Evolutionary conservation across 495 filamentous ascomycete species (phyloP), one percentile per base, ranked within the genome.

Genomic region (Letharia columbiana): DNA sequence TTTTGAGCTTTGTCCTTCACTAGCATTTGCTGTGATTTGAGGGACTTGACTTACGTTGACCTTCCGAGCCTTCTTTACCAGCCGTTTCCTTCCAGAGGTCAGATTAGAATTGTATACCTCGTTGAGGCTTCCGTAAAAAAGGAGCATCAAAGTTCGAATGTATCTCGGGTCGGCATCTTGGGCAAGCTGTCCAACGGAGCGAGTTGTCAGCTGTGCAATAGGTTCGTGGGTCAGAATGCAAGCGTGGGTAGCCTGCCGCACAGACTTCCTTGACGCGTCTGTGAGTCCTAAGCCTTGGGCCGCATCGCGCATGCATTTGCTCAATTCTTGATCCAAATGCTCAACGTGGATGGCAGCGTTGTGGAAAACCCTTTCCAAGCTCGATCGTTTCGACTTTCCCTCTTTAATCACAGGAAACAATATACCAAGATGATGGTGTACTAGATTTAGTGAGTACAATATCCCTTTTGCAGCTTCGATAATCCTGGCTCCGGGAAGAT

Each of bases 401-500:
- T 89, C 85, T 65, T 84, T 86, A 58, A 89, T 83, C 57, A 94
- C 79, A 66, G 85, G 84, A 66, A 89, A 86, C 64, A 95, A 75
- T 52, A 84, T 86, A 63, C 87, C 84, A 67, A 92, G 86, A 74
- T 88, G 84, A 11, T 86, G 86, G 70, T 93, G 88, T 41, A 94
- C 81, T 70, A 92, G 90, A 67, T 88, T 87, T 50, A 96, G 81
- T 33, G 92, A 87, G 71, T 92, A 96, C 4, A 96, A 79, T 31
- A 98, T 87, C n/a, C 90, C 89, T 71, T 91, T 92, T 9, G 90
- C 91, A 45, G 87, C 86, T 73, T 92, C 88, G 41, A 92, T 79
- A 2, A 93, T 81, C 3, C 87, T 84, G 69, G 89, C 84, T 20
- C 79, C 81, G 0, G 79, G 77, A 54, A 77, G 74, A 35, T 77